These are phyloP conservation scores for Sergeia podlipaevii DNA, from an alignment of 208 protist species.

Conservation along the genomic window DNA sequence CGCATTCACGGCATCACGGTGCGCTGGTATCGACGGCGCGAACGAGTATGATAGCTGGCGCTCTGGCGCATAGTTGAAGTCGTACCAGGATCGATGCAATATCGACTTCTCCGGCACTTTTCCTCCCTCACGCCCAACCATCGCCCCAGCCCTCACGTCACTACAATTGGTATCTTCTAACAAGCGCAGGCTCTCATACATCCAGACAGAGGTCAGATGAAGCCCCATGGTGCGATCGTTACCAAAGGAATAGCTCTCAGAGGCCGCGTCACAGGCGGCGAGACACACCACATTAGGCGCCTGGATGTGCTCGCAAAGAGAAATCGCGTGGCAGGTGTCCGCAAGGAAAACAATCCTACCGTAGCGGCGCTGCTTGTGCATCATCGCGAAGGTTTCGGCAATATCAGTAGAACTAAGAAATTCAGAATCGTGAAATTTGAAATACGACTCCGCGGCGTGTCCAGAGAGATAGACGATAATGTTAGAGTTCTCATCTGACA, in stretches of 20 bases:
- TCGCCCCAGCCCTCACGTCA: constrained; percentile 4
- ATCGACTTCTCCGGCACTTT: constrained; percentile 4
- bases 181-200: constrained; percentile 76
- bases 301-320: constrained; percentile 82
- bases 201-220: constrained; percentile 89
- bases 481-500: constrained; percentile 93
- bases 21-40: constrained; percentile 23
- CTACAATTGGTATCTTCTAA: constrained; percentile 61
- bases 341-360: constrained; percentile 91
- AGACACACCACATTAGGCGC: constrained; percentile 80
- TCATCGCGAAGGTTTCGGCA: constrained; percentile 95
- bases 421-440: constrained; percentile 97
- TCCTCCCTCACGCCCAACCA: background rate
- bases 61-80: constrained; percentile 59
- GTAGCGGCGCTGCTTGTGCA: constrained; percentile 93
- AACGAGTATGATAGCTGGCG: constrained; percentile 6
- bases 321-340: constrained; percentile 96
- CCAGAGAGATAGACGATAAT: constrained; percentile 97
- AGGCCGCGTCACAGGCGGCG: constrained; percentile 41
- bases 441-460: constrained; percentile 95
- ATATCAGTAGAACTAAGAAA: constrained; percentile 89
- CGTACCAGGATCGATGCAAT: constrained; percentile 52
- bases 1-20: constrained; percentile 62
- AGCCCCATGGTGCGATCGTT: constrained; percentile 74
- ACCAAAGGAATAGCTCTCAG: constrained; percentile 76